These are phyloP conservation scores for Sphaerulina populicola DNA, from an alignment of 2,329 filamentous ascomycete genomes.

Conservation along the genomic window DNA sequence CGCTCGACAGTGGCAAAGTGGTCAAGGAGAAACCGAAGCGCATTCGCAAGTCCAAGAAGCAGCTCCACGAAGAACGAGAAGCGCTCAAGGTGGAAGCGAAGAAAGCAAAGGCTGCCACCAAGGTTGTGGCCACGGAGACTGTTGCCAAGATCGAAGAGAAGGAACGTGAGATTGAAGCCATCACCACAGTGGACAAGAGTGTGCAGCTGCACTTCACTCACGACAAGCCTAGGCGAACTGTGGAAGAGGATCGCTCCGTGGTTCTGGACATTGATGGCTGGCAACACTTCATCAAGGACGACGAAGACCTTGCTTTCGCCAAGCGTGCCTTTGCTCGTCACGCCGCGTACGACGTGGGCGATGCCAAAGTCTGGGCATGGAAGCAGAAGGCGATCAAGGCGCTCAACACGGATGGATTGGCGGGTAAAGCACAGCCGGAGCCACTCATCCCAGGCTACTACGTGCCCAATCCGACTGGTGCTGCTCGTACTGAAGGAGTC, in stretches of 20 bases:
- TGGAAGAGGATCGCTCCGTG: constrained; percentile 56
- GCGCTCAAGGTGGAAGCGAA: constrained; percentile 43
- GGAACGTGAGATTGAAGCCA: constrained; percentile 41
- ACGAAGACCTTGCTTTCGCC: constrained; percentile 56
- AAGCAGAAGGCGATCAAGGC: constrained; percentile 65
- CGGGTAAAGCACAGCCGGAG: constrained; percentile 46
- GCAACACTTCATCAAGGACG: constrained; percentile 60
- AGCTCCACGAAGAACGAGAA: constrained; percentile 54
- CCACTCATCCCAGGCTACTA: constrained; percentile 62
- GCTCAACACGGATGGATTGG: constrained; percentile 52
- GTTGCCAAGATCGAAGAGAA: constrained; percentile 34
- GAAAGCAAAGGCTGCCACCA: constrained; percentile 25
- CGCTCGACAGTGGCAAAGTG: constrained; percentile 28
- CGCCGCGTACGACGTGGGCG: constrained; percentile 45
- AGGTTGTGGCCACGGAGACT: constrained; percentile 27
- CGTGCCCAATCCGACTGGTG: constrained; percentile 75
- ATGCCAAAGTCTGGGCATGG: constrained; percentile 58
- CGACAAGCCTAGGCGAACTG: constrained; percentile 53
- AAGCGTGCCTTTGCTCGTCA: constrained; percentile 44
- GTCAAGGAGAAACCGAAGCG: constrained; percentile 45
- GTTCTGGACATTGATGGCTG: constrained; percentile 63
- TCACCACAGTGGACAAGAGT: constrained; percentile 38
- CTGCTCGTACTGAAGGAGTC: constrained; percentile 82
- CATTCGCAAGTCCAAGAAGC: constrained; percentile 68
- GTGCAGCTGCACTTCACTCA: constrained; percentile 55